A percentile compares a stretch with the other conserved stretches of the same genome.
These are phyloP conservation scores for Mycocentrospora acerina DNA, from an alignment of 2,329 filamentous ascomycete genomes.

Conservation along the genomic window DNA sequence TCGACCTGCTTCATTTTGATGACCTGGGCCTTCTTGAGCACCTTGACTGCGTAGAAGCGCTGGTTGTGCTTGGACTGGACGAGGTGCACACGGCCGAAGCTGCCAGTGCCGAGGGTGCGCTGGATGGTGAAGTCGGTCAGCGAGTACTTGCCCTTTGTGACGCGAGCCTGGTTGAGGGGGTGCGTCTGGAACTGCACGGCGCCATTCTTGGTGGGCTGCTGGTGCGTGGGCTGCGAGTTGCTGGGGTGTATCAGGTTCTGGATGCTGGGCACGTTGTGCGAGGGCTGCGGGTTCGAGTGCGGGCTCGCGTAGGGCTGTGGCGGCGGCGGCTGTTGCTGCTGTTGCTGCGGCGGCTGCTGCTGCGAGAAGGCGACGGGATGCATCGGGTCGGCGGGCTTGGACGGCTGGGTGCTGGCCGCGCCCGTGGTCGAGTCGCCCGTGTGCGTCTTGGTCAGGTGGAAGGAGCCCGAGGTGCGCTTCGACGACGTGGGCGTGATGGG, in stretches of 20 bases:
- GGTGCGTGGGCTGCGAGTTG: constrained; percentile 32
- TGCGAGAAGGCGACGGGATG: constrained; percentile 37
- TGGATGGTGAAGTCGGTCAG: constrained; percentile 86
- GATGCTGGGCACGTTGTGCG: constrained; percentile 76
- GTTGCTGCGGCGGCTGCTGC: constrained; percentile 2
- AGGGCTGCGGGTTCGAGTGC: constrained; percentile 36
- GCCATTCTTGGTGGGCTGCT: constrained; percentile 42
- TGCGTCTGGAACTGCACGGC: constrained; percentile 40
- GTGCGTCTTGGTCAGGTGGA: constrained; percentile 30
- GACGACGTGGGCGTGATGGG: constrained; percentile 39
- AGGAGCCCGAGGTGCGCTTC: constrained; percentile 32
- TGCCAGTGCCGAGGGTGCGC: constrained; percentile 91
- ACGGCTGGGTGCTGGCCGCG: constrained; percentile 14
- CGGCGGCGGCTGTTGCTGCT: constrained; percentile 14
- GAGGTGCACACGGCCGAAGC: constrained; percentile 93
- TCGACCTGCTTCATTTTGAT: constrained; percentile 99
- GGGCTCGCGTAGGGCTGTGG: constrained; percentile 35
- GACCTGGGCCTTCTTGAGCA: constrained; percentile 96
- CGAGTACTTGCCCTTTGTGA: constrained; percentile 97
- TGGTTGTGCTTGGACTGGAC: constrained; percentile 98
- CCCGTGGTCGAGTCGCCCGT: constrained; percentile 31
- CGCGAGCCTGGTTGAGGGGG: constrained; percentile 52
- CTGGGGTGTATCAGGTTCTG: constrained; percentile 76
- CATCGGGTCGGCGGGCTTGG: constrained; percentile 45
- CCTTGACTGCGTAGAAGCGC: constrained; percentile 97